Evolutionary conservation across 345 rosid genomes (phyloP), one percentile per base, ranked within the genome.

Genomic region (Pistacia vera): DNA sequence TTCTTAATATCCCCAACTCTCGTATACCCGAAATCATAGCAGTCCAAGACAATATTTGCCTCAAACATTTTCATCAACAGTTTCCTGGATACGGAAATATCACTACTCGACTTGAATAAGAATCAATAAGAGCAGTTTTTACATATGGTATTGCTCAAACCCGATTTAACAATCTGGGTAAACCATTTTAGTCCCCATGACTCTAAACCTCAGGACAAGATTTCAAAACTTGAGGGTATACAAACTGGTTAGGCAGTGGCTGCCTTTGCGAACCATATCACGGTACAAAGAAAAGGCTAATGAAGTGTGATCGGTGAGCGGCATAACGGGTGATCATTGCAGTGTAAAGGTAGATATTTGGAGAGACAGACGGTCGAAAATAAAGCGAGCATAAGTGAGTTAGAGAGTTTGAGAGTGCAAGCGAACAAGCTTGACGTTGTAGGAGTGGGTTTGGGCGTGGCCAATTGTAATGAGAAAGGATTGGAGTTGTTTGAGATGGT

Each of bases 1-100:
- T 30, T 30, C 33, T 30, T 30, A 30, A 30, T 30, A 30, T 30
- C 33, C 33, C 33, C 33, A 30, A 30, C 33, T 30, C 33, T 30
- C 33, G 33, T 30, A 30, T 30, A 30, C 33, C 33, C 33, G 33
- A 30, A 30, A 30, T 30, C 33, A 30, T 30, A 30, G 33, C 33
- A 30, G 33, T 30, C 33, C 33, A 30, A 30, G 33, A 30, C 33
- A 30, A 30, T 86, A 58, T 41, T 90, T 70, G 81, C 86, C 13
- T 85, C 91, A 76, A 84, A 72, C 93, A 94, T 94, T 89, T 90
- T 93, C 56, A 92, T 93, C 75, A 94, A 94, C 93, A 90, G 0
- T 56, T 84, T 69, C 25, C 94, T 75, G 0, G 97, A 97, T 56
- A 72, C 74, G 44, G 66, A 65, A 25, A 89, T 71, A 52, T 84